phyloP scores from a whole-genome alignment of 208 protist species.

The Wallacemonas rigidus region DNA sequence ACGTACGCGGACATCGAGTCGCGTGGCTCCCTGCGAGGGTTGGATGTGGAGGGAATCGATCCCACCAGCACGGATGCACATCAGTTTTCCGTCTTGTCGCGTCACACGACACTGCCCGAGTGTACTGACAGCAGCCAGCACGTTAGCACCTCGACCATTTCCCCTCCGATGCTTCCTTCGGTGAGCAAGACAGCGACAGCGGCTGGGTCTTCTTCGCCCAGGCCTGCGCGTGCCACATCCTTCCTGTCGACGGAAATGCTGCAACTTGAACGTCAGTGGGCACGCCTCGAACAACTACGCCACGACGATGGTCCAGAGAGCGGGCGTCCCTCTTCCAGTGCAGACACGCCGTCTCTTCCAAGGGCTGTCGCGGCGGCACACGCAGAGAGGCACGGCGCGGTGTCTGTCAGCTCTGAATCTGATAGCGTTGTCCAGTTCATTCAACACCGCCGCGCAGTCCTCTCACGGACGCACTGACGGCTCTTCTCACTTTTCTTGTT shows the following conservation, averaged over 20 bases:
- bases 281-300: slow-evolving; percentile 63
- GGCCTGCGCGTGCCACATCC: background rate
- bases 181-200: too few relatives aligned
- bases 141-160: too few relatives aligned
- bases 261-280: slow-evolving; percentile 77
- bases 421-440: slow-evolving; percentile 17
- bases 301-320: slow-evolving; percentile 21
- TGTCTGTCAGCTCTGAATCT: background rate
- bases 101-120: too few relatives aligned
- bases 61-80: too few relatives aligned
- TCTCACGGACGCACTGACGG: background rate
- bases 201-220: background rate
- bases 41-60: too few relatives aligned
- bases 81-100: too few relatives aligned
- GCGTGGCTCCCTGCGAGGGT: too few relatives aligned
- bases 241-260: slow-evolving; percentile 48
- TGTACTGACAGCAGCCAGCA: too few relatives aligned
- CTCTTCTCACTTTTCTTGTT: background rate
- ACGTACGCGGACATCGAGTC: slow-evolving; percentile 43
- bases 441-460: slow-evolving; percentile 1
- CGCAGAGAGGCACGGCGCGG: too few relatives aligned
- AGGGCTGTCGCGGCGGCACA: too few relatives aligned
- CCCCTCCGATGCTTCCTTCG: too few relatives aligned
- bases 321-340: background rate
- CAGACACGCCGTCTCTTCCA: too few relatives aligned